A percentile compares a stretch with the other conserved stretches of the same genome.
These are phyloP conservation scores for Metarhizium brunneum DNA, from an alignment of 2,329 filamentous ascomycete genomes.

Conservation along the genomic window DNA sequence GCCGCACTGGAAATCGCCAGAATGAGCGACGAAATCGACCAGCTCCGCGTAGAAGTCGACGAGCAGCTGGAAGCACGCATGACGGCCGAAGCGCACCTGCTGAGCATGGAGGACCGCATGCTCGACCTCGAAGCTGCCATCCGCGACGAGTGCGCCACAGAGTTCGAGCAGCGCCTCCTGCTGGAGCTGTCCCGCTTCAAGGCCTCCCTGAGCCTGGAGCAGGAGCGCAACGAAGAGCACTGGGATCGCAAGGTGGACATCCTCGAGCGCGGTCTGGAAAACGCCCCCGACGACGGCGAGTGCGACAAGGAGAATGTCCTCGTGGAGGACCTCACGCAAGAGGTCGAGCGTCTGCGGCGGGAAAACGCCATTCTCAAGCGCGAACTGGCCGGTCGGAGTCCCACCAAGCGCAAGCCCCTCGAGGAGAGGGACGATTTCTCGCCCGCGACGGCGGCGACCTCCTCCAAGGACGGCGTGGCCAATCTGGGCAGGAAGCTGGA, in stretches of 20 bases:
- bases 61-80: slow-evolving; percentile 62
- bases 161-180: slow-evolving; percentile 72
- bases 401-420: slow-evolving; percentile 48
- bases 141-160: slow-evolving; percentile 77
- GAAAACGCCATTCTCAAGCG: slow-evolving; percentile 57
- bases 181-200: slow-evolving; percentile 77
- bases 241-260: slow-evolving; percentile 77
- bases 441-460: neutral
- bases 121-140: slow-evolving; percentile 70
- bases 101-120: slow-evolving; percentile 57
- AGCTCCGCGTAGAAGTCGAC: slow-evolving; percentile 58
- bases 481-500: slow-evolving; percentile 40
- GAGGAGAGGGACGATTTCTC: slow-evolving; percentile 40
- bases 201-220: slow-evolving; percentile 65
- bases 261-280: slow-evolving; percentile 41
- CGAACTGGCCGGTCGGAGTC: slow-evolving; percentile 54
- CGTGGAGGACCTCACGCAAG: slow-evolving; percentile 56
- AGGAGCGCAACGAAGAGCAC: slow-evolving; percentile 73
- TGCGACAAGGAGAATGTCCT: slow-evolving; percentile 53
- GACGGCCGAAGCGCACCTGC: slow-evolving; percentile 64
- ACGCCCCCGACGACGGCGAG: slow-evolving; percentile 40
- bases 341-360: slow-evolving; percentile 60
- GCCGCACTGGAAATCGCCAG: slow-evolving; percentile 73
- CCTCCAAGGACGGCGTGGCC: slow-evolving; percentile 15
- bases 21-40: slow-evolving; percentile 63